These are phyloP conservation scores for Alternaria metachromatica DNA, from an alignment of 2,329 filamentous ascomycete genomes.

Conservation along the genomic window DNA sequence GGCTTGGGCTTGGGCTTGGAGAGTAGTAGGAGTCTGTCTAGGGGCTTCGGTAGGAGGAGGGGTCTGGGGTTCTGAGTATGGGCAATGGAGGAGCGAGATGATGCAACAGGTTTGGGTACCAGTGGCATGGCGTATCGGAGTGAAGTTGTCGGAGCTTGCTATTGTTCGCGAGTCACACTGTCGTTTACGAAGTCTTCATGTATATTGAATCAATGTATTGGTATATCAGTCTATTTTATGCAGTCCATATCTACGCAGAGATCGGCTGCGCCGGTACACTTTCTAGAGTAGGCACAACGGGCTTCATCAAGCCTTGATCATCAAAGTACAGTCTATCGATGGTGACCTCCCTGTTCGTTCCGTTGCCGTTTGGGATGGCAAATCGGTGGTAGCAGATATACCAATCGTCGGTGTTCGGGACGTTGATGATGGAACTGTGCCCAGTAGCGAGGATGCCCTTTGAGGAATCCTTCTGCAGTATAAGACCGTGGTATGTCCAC, in stretches of 20 bases:
- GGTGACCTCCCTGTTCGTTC: slow-evolving; percentile 32
- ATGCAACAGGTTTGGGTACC: not conserved
- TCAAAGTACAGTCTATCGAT: slow-evolving; percentile 38
- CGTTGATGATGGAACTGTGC: slow-evolving; percentile 35
- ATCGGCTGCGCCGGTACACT: slow-evolving; percentile 22
- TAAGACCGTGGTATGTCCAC: slow-evolving; percentile 33
- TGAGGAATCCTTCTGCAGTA: slow-evolving; percentile 30
- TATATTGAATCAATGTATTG: not conserved
- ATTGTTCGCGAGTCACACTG: not conserved
- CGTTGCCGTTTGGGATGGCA: slow-evolving; percentile 30
- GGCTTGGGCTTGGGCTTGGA: not conserved
- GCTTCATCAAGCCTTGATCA: slow-evolving; percentile 27
- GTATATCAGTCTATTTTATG: not conserved
- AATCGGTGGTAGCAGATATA: slow-evolving; percentile 42
- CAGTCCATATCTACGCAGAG: not conserved
- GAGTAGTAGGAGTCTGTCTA: not conserved
- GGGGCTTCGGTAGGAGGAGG: not conserved
- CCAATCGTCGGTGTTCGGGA: slow-evolving; percentile 38
- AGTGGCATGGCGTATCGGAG: not conserved
- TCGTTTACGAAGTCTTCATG: not conserved
- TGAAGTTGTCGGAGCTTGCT: not conserved
- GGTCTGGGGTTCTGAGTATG: not conserved
- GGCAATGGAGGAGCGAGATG: not conserved
- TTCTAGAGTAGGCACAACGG: slow-evolving; percentile 33
- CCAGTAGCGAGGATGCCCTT: slow-evolving; percentile 35